Evolutionary conservation across 2,329 filamentous ascomycete genomes (phyloP).

Genomic region (Colletotrichum neosansevieriae): DNA sequence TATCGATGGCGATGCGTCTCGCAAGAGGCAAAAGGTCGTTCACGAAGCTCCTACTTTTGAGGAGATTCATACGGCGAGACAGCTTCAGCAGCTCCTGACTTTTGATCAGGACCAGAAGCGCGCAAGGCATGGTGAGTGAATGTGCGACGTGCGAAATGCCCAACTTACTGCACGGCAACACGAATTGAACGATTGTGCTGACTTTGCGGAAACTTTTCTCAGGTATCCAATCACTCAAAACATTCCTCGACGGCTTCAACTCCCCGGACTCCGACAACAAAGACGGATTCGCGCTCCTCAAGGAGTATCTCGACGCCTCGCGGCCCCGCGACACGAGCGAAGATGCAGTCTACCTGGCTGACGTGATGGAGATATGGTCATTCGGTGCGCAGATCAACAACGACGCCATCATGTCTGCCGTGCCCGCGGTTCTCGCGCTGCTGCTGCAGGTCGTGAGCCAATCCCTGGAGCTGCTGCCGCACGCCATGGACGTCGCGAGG

Average conservation of each 20-base stretch:
- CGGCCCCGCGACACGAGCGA: conserved; percentile 59
- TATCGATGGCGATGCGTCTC: conserved; percentile 55
- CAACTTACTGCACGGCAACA: not conserved
- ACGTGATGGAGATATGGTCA: conserved; percentile 90
- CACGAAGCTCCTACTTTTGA: conserved; percentile 70
- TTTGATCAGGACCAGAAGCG: conserved; percentile 78
- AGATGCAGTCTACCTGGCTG: conserved; percentile 74
- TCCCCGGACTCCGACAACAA: conserved; percentile 62
- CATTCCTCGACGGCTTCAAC: conserved; percentile 75
- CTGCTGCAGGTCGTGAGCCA: conserved; percentile 83
- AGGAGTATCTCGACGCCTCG: conserved; percentile 74
- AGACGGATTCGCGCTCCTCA: conserved; percentile 69
- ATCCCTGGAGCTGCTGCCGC: conserved; percentile 78
- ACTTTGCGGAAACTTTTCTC: not conserved
- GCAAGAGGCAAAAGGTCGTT: conserved; percentile 68
- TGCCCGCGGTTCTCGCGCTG: conserved; percentile 84
- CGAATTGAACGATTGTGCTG: not conserved
- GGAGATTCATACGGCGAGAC: conserved; percentile 71
- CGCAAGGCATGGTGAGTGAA: conserved; percentile 71
- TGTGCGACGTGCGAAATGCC: accelerated
- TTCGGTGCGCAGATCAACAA: conserved; percentile 84
- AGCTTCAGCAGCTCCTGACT: conserved; percentile 75
- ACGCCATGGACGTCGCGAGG: conserved; percentile 83
- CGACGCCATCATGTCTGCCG: conserved; percentile 82
- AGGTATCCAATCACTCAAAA: conserved; percentile 78